A percentile compares a stretch with the other conserved stretches of the same genome.
Evolutionary conservation across 2,329 filamentous ascomycete genomes (phyloP).

Genomic region (Zalaria sp.): DNA sequence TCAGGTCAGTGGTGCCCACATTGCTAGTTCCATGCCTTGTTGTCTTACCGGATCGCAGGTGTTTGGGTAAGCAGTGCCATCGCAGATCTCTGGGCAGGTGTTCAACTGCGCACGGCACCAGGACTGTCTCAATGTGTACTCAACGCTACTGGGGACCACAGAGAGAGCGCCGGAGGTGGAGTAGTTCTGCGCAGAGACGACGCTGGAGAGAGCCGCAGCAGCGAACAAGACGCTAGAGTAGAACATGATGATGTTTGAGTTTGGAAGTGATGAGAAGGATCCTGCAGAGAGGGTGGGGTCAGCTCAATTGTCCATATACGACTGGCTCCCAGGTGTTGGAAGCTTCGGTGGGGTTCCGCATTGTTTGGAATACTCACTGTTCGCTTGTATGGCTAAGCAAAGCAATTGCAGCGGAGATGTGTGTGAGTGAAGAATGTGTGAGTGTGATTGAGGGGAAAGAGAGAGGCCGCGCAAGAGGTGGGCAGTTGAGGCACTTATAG

Average conservation of each 20-base stretch:
- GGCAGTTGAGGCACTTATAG: no score
- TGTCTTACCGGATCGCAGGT: conserved; percentile 41
- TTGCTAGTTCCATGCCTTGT: not conserved
- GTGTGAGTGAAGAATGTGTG: no score
- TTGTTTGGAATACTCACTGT: no score
- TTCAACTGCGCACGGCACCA: conserved; percentile 48
- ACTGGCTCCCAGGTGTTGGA: no score
- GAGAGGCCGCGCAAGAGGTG: no score
- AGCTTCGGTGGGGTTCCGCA: no score
- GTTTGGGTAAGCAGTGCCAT: conserved; percentile 33
- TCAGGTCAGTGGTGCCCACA: conserved; percentile 4
- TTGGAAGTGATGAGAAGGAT: conserved; percentile 1
- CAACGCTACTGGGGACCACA: conserved; percentile 29
- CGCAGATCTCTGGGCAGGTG: conserved; percentile 47
- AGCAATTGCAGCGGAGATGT: no score
- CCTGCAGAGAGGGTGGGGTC: conserved; percentile 3
- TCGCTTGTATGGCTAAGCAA: no score
- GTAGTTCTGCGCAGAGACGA: conserved; percentile 30
- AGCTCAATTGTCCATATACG: not conserved
- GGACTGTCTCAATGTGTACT: conserved; percentile 19
- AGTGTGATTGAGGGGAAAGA: no score
- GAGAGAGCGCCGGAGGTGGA: conserved; percentile 20
- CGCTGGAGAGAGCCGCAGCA: conserved; percentile 30
- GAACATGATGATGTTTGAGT: conserved; percentile 27
- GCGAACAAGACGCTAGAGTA: conserved; percentile 32